These are phyloP conservation scores for Hypholoma sublateritium DNA, from an alignment of 768 basidiomycete species.

Conservation along the genomic window DNA sequence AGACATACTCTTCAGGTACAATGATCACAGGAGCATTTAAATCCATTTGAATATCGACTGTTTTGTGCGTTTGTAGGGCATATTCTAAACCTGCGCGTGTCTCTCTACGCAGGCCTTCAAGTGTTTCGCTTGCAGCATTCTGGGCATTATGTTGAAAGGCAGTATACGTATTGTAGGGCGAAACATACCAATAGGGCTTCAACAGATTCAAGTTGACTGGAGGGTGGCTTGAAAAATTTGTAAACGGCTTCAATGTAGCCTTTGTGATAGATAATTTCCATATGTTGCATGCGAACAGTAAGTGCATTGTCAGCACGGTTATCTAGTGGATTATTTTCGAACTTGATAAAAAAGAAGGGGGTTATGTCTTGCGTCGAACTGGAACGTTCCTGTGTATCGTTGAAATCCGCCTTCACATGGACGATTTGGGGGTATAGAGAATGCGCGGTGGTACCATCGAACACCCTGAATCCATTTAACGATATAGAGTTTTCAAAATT, in stretches of 20 bases:
- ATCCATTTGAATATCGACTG: constrained; percentile 94
- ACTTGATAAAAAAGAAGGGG: constrained; percentile 84
- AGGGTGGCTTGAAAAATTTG: constrained; percentile 90
- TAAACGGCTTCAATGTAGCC: constrained; percentile 93
- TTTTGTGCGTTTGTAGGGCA: constrained; percentile 92
- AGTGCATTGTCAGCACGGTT: constrained; percentile 89
- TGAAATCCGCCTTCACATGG: constrained; percentile 47
- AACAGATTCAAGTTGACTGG: constrained; percentile 93
- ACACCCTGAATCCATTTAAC: constrained; percentile 82
- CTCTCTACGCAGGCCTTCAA: constrained; percentile 92
- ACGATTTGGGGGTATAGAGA: constrained; percentile 91
- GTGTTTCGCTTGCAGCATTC: constrained; percentile 89
- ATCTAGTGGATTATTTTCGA: constrained; percentile 91
- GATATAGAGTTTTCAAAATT: constrained; percentile 86
- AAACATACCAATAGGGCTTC: constrained; percentile 80
- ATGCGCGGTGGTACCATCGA: constrained; percentile 83
- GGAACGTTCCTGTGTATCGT: constrained; percentile 5
- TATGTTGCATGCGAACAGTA: constrained; percentile 86
- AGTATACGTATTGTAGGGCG: neutral
- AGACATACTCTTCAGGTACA: constrained; percentile 83
- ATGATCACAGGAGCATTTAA: constrained; percentile 97
- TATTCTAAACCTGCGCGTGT: constrained; percentile 93
- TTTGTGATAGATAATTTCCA: constrained; percentile 95
- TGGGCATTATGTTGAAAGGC: constrained; percentile 27
- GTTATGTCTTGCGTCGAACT: constrained; percentile 19